Conservation (phyloP, 1,284 basidiomycete genomes). For the Psilocybe mexicana region DNA sequence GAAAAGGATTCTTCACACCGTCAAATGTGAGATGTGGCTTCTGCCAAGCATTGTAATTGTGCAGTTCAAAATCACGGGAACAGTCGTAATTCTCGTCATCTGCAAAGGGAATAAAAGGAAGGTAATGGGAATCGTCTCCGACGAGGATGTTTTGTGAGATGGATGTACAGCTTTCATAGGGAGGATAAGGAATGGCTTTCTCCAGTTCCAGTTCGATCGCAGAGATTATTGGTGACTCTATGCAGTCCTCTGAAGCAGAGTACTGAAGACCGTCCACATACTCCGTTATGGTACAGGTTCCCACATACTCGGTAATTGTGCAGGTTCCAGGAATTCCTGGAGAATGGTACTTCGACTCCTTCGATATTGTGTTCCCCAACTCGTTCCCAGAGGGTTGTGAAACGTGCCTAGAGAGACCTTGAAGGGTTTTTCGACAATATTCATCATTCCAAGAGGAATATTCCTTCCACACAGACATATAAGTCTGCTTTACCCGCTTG, state of each 20-base stretch:
- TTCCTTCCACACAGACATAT: slow-evolving; percentile 11
- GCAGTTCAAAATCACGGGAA: slow-evolving; percentile 37
- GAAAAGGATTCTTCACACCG: slow-evolving; percentile 37
- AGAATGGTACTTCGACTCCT: background rate
- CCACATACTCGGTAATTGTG: background rate
- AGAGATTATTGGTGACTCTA: background rate
- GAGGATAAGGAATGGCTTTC: slow-evolving; percentile 32
- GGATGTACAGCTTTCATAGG: slow-evolving; percentile 56
- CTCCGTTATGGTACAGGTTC: slow-evolving; percentile 4
- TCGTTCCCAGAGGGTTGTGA: background rate
- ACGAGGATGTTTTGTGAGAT: slow-evolving; percentile 43
- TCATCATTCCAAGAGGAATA: slow-evolving; percentile 16
- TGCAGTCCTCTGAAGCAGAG: background rate
- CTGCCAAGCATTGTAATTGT: slow-evolving; percentile 52
- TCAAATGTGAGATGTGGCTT: slow-evolving; percentile 42
- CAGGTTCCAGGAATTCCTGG: background rate
- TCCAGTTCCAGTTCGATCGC: background rate
- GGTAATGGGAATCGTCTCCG: slow-evolving; percentile 55
- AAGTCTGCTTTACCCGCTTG: background rate
- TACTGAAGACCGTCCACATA: background rate
- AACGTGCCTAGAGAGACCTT: background rate
- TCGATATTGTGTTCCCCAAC: background rate
- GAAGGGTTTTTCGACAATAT: slow-evolving; percentile 11
- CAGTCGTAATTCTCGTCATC: slow-evolving; percentile 54
- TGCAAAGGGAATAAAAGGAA: slow-evolving; percentile 59